Evolutionary conservation across 2,329 filamentous ascomycete species (phyloP), one percentile per base, ranked within the genome.

Genomic region (Trichoderma simmonsii): DNA sequence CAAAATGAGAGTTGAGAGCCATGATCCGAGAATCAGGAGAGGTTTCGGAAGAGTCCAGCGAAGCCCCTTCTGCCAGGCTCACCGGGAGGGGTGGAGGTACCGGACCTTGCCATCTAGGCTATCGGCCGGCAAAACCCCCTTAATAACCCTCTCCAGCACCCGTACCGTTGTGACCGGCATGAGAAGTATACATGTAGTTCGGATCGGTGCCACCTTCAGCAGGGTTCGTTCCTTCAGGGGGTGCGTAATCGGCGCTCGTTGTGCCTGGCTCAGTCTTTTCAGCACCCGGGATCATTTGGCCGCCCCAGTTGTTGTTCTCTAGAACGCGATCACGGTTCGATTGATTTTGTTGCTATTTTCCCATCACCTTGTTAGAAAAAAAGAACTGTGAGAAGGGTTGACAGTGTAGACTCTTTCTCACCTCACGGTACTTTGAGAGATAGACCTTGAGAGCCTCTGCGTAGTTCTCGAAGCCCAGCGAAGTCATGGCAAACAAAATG

Each of bases 401-500:
- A 28, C 12, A 26, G 15, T 6, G 14, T 26, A 14, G 24, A 26
- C 39, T 15, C 36, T 77, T 24, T 14, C 92, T 89, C 88, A 98
- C 96, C 89, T 99, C 96, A 82, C 96, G 92, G 83, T 98, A 99
- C 81, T 98, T 96, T 73, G 95, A 94, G 56, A 99, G 88, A 82
- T 99, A 99, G 77, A 99, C 98, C 84, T 99, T 99, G 72, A 99
- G 87, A 1, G 96, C 96, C 82, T 99, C 96, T 30, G 95, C 93
- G 81, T 99, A 99, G 84, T 99, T 99, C 83, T 99, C 96, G 82
- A 99, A 99, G 1, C 96, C 96, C 43, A 99, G 88, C 30, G 96
- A 99, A 8, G 95, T 98, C 96, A 99, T 99, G 73, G 96, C 96
- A 80, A 98, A 99, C 60, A 99, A 86, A 73, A 99, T 99, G 79